phyloP scores from a whole-genome alignment of 2,329 filamentous ascomycete genomes.

The Monosporascus sp. region DNA sequence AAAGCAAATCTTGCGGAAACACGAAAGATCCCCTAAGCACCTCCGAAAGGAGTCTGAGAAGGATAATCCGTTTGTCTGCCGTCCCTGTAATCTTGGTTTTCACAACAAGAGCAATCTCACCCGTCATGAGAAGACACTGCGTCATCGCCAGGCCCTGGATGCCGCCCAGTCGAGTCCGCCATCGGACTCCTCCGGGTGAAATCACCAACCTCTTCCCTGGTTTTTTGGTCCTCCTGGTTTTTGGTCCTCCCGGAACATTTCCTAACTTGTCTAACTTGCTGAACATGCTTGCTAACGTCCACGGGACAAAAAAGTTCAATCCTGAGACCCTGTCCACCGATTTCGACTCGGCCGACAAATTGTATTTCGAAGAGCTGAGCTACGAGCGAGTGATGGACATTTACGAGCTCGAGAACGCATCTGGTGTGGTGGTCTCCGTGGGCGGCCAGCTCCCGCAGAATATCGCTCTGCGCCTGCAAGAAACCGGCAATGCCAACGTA shows the following conservation, averaged over 20 bases:
- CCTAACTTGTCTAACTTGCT: too few relatives aligned
- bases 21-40: too few relatives aligned
- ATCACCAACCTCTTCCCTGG: too few relatives aligned
- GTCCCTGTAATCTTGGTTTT: too few relatives aligned
- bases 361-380: conserved; percentile 95
- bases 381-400: conserved; percentile 99
- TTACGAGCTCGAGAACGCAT: conserved; percentile 83
- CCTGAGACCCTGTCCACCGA: conserved; percentile 74
- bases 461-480: conserved; percentile 90
- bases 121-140: too few relatives aligned
- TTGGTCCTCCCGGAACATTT: not conserved
- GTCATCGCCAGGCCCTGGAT: too few relatives aligned
- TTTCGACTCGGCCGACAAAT: conserved; percentile 80
- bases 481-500: conserved; percentile 82
- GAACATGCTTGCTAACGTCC: not conserved
- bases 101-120: too few relatives aligned
- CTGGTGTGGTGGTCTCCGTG: conserved; percentile 88
- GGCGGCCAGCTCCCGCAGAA: conserved; percentile 97
- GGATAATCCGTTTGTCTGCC: too few relatives aligned
- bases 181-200: too few relatives aligned
- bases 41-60: too few relatives aligned
- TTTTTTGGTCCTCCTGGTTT: not conserved
- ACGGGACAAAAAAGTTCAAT: conserved; percentile 46
- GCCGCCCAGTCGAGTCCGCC: not conserved
- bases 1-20: too few relatives aligned